Percentiles rank a stretch among this genome's conserved stretches.
phyloP scores from a whole-genome alignment of 306 rosid genomes.

The Prunus mira region DNA sequence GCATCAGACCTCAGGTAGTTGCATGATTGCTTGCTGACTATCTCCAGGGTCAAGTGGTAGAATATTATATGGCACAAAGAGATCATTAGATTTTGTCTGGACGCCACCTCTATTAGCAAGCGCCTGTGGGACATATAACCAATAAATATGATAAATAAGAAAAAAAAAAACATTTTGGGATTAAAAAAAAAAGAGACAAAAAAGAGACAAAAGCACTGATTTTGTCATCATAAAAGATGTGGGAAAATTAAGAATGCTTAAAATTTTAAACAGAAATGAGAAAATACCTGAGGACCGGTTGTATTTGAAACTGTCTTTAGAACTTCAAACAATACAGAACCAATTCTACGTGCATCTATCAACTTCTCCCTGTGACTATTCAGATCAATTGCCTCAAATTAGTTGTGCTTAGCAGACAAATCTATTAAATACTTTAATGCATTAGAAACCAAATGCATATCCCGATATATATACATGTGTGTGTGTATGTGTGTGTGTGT shows the following conservation, averaged over 20 bases:
- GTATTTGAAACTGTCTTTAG: slow-evolving; percentile 51
- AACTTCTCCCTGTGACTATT: slow-evolving; percentile 59
- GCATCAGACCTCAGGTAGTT: slow-evolving; percentile 66
- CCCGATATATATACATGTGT: not conserved
- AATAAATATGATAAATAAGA: slow-evolving; percentile 1
- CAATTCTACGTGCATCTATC: slow-evolving; percentile 64
- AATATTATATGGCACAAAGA: slow-evolving; percentile 52
- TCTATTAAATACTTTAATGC: not conserved
- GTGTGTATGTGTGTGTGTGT: too few relatives aligned
- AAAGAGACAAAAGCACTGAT: not conserved
- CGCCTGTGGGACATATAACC: slow-evolving; percentile 41
- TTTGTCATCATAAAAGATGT: not conserved
- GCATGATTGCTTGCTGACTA: slow-evolving; percentile 76
- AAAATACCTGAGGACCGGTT: slow-evolving; percentile 67
- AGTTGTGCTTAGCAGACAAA: slow-evolving; percentile 21
- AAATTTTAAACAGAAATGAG: not conserved
- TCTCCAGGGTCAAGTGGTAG: slow-evolving; percentile 85
- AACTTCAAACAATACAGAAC: slow-evolving; percentile 81
- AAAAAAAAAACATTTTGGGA: not conserved
- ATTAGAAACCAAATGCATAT: slow-evolving; percentile 13
- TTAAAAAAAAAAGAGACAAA: too few relatives aligned
- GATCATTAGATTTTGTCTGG: slow-evolving; percentile 53
- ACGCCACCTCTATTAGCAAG: slow-evolving; percentile 50
- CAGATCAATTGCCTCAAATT: slow-evolving; percentile 14
- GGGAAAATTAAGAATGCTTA: slow-evolving; percentile 17